Conservation (phyloP, 1,139 yeast genomes). For the Hyphopichia fennica region DNA sequence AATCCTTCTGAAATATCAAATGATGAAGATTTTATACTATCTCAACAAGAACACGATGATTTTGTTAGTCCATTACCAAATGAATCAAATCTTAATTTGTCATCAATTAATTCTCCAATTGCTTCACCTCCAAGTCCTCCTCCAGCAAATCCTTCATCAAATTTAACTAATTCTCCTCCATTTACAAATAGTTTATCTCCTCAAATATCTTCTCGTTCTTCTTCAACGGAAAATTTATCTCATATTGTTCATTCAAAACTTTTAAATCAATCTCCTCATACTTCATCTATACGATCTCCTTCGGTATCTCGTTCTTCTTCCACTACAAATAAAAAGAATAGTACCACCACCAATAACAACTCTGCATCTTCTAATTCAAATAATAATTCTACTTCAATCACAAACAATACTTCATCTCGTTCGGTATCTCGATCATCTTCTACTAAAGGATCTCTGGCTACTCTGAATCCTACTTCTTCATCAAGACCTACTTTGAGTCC, state of each 20-base stretch:
- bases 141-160: not conserved
- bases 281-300: constrained; percentile 1
- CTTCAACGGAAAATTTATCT: constrained; percentile 2
- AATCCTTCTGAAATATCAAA: not conserved
- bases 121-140: not conserved
- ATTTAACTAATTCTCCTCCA: not conserved
- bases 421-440: constrained; percentile 19
- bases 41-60: constrained; percentile 18
- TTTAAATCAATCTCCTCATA: not conserved
- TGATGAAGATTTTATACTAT: constrained; percentile 15
- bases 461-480: no score
- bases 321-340: constrained; percentile 1
- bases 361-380: not conserved
- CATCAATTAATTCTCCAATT: not conserved
- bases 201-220: not conserved
- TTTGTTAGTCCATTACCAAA: constrained; percentile 20
- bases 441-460: constrained; percentile 1
- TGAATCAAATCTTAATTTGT: constrained; percentile 3
- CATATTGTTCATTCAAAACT: not conserved
- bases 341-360: not conserved
- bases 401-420: not conserved
- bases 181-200: not conserved
- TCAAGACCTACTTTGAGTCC: constrained; percentile 3
- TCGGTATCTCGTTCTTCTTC: constrained; percentile 6
- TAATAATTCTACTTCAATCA: not conserved